phyloP scores from a whole-genome alignment of 2,329 filamentous ascomycete genomes.

The Talaromyces rugulosus region DNA sequence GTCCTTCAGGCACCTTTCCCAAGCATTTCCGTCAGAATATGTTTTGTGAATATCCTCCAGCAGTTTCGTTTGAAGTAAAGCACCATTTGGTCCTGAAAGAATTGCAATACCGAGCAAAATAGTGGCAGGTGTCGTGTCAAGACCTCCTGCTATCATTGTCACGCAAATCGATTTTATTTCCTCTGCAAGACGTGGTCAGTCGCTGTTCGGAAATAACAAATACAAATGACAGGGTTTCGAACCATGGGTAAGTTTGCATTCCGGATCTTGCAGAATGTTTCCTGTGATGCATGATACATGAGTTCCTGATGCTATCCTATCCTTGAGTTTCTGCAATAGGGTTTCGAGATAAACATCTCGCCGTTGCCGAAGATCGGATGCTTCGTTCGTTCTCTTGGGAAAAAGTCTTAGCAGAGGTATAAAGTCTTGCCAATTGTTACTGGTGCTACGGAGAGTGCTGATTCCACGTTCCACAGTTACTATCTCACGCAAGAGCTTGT shows the following conservation, averaged over 20 bases:
- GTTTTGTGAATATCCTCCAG: constrained; percentile 65
- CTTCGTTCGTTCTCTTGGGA: constrained; percentile 57
- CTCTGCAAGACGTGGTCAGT: too few relatives aligned
- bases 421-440: constrained; percentile 81
- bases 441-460: constrained; percentile 70
- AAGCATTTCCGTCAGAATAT: constrained; percentile 69
- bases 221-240: constrained; percentile 16
- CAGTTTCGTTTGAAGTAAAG: constrained; percentile 64
- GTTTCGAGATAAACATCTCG: constrained; percentile 62
- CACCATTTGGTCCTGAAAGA: constrained; percentile 63
- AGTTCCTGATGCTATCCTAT: constrained; percentile 57
- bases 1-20: constrained; percentile 66
- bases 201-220: not conserved
- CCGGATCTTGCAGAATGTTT: constrained; percentile 66
- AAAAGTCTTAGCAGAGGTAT: constrained; percentile 66
- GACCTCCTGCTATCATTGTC: constrained; percentile 75
- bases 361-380: constrained; percentile 61
- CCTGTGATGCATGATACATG: constrained; percentile 66
- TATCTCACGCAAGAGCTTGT: constrained; percentile 67
- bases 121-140: constrained; percentile 78
- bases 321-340: constrained; percentile 57
- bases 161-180: constrained; percentile 77
- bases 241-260: constrained; percentile 65
- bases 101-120: constrained; percentile 75
- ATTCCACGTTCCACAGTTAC: constrained; percentile 70